phyloP scores from a whole-genome alignment of 2,329 filamentous ascomycete species.

The Lachnellula occidentalis region DNA sequence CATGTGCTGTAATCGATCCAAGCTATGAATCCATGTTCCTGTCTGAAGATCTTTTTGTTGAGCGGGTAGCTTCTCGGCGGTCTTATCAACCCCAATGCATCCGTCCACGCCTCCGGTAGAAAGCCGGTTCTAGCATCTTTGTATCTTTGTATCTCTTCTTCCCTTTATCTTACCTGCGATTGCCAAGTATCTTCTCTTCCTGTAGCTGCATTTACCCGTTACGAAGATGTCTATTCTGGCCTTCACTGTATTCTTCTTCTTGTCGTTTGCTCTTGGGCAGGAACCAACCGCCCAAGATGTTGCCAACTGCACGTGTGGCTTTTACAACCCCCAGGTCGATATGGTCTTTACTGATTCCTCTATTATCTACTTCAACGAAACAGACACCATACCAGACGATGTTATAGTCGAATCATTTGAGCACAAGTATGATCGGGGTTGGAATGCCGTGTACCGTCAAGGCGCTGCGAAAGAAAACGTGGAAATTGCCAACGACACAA shows the following conservation, averaged over 20 bases:
- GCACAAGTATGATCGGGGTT: constrained; percentile 41
- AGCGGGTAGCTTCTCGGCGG: background rate
- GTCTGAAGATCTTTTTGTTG: background rate
- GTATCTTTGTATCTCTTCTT: background rate
- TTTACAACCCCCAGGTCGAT: constrained; percentile 35
- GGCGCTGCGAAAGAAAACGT: constrained; percentile 38
- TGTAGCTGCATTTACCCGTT: background rate
- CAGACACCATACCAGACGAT: constrained; percentile 31
- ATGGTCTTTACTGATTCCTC: constrained; percentile 42
- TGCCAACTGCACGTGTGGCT: constrained; percentile 40
- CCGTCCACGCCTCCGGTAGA: background rate
- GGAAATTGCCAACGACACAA: constrained; percentile 27
- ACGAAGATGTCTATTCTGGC: background rate
- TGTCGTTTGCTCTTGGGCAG: background rate
- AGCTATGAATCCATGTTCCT: background rate
- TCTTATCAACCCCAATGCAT: background rate
- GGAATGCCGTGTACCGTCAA: constrained; percentile 40
- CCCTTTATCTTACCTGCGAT: background rate
- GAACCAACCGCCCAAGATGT: constrained; percentile 1
- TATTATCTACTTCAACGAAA: constrained; percentile 47
- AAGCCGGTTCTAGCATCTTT: background rate
- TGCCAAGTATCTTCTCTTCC: background rate
- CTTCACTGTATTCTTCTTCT: background rate
- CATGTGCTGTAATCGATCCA: background rate
- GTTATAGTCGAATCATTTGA: constrained; percentile 37